Conservation (phyloP, 2,329 filamentous ascomycete genomes). For the Eutypa lata region DNA sequence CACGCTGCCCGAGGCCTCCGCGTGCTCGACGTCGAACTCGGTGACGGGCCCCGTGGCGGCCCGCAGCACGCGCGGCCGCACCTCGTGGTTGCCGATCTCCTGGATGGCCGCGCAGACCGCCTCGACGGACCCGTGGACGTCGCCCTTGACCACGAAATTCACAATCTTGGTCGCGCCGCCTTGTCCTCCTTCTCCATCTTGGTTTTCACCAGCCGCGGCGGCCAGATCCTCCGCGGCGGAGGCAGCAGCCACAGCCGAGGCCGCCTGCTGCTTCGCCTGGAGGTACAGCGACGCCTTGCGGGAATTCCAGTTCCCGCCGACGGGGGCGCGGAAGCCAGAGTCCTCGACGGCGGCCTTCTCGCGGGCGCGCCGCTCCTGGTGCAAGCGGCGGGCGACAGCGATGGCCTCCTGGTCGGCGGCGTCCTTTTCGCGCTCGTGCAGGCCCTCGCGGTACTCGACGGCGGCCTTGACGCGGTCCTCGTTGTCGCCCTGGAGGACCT, state of each 20-base stretch:
- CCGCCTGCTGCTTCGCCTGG: background rate
- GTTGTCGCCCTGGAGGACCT: constrained; percentile 76
- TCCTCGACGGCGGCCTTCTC: constrained; percentile 47
- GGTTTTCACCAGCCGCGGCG: constrained; percentile 22
- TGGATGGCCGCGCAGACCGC: constrained; percentile 76
- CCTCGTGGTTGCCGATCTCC: constrained; percentile 80
- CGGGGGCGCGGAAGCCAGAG: constrained; percentile 3
- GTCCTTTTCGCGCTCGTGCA: constrained; percentile 66
- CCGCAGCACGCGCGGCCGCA: constrained; percentile 72
- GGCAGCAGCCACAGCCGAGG: constrained; percentile 20
- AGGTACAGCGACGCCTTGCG: constrained; percentile 15
- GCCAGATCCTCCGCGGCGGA: constrained; percentile 29
- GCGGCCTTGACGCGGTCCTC: constrained; percentile 79
- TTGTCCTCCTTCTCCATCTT: constrained; percentile 25
- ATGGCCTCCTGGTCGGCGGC: constrained; percentile 77
- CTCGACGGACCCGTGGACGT: constrained; percentile 91
- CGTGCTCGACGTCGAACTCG: constrained; percentile 88
- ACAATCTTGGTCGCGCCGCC: constrained; percentile 52
- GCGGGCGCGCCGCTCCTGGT: constrained; percentile 59
- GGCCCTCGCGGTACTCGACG: constrained; percentile 71
- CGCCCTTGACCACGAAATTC: constrained; percentile 85
- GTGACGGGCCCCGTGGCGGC: constrained; percentile 74
- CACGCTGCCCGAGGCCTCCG: constrained; percentile 69
- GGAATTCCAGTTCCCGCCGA: constrained; percentile 15
- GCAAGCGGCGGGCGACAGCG: constrained; percentile 58